A percentile compares a stretch with the other conserved stretches of the same genome.
Conservation (phyloP, 2,329 filamentous ascomycete genomes). For the Dactylonectria estremocensis region DNA sequence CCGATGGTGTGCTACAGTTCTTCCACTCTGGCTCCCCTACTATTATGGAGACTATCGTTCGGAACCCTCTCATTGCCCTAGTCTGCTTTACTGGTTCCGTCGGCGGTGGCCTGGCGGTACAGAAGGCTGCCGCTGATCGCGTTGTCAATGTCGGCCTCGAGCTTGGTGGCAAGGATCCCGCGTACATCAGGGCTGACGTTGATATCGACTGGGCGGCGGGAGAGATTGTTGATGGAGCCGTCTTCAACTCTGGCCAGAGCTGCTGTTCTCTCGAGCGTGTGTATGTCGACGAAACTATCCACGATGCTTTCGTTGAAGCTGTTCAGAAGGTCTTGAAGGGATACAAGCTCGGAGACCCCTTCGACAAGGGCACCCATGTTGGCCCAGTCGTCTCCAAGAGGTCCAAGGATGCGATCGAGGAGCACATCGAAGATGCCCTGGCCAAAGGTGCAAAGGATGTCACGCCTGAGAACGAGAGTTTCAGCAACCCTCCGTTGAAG, state of each 20-base stretch:
- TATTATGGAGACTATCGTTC: slow-evolving; percentile 84
- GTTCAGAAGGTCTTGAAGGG: slow-evolving; percentile 84
- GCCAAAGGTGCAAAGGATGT: slow-evolving; percentile 86
- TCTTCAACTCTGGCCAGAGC: slow-evolving; percentile 99
- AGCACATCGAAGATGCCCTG: slow-evolving; percentile 87
- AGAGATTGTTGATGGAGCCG: slow-evolving; percentile 94
- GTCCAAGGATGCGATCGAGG: slow-evolving; percentile 81
- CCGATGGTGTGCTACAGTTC: slow-evolving; percentile 88
- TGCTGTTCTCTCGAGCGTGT: slow-evolving; percentile 95
- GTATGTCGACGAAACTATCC: slow-evolving; percentile 88
- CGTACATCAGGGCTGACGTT: slow-evolving; percentile 88
- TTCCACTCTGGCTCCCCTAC: slow-evolving; percentile 89
- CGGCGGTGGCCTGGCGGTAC: slow-evolving; percentile 87
- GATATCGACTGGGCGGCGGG: slow-evolving; percentile 92
- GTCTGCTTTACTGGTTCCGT: slow-evolving; percentile 97
- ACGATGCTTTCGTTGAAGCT: slow-evolving; percentile 86
- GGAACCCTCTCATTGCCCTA: slow-evolving; percentile 81
- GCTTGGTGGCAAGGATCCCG: slow-evolving; percentile 94
- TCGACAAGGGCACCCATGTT: slow-evolving; percentile 83
- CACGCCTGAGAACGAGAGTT: slow-evolving; percentile 86
- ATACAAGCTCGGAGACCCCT: slow-evolving; percentile 92
- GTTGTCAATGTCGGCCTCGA: slow-evolving; percentile 91
- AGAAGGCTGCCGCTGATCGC: slow-evolving; percentile 86
- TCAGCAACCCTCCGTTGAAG: slow-evolving; percentile 78
- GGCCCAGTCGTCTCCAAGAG: slow-evolving; percentile 90